Percentiles rank a stretch among this genome's conserved stretches.
Conservation (phyloP, 2,329 filamentous ascomycete species). For the Hawksworthiomyces lignivorus region DNA sequence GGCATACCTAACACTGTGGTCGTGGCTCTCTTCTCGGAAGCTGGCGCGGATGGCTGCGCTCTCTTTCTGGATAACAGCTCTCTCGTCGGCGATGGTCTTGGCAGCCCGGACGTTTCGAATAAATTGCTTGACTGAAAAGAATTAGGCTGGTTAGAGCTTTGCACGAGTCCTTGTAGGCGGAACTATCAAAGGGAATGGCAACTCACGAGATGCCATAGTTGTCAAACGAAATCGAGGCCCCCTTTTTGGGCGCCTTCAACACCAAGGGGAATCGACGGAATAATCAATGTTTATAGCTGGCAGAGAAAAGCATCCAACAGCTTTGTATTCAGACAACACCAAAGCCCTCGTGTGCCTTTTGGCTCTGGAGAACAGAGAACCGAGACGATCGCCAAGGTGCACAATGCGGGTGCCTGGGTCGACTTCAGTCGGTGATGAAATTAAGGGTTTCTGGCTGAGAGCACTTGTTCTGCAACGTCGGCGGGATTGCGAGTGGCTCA, state of each 20-base stretch:
- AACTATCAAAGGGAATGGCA: too few species aligned
- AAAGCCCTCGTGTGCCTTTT: too few species aligned
- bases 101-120: constrained; percentile 98
- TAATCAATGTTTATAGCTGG: too few species aligned
- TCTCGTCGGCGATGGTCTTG: constrained; percentile 98
- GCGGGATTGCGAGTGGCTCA: constrained; percentile 3
- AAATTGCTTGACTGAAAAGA: constrained; percentile 86
- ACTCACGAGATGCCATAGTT: constrained; percentile 16
- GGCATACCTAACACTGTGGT: constrained; percentile 73
- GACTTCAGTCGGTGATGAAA: background rate
- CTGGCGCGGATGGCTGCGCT: constrained; percentile 95
- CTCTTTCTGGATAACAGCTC: constrained; percentile 97
- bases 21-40: constrained; percentile 93
- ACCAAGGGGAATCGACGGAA: too few species aligned
- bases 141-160: background rate
- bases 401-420: constrained; percentile 5
- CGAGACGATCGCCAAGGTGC: background rate
- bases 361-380: too few species aligned
- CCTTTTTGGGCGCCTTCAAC: constrained; percentile 6
- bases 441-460: background rate
- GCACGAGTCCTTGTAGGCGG: too few species aligned
- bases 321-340: too few species aligned
- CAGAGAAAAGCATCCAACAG: too few species aligned
- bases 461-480: constrained; percentile 2
- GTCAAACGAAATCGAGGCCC: constrained; percentile 3